Conservation (phyloP, 495 filamentous ascomycete species). For the Talaromyces thailandensis region DNA sequence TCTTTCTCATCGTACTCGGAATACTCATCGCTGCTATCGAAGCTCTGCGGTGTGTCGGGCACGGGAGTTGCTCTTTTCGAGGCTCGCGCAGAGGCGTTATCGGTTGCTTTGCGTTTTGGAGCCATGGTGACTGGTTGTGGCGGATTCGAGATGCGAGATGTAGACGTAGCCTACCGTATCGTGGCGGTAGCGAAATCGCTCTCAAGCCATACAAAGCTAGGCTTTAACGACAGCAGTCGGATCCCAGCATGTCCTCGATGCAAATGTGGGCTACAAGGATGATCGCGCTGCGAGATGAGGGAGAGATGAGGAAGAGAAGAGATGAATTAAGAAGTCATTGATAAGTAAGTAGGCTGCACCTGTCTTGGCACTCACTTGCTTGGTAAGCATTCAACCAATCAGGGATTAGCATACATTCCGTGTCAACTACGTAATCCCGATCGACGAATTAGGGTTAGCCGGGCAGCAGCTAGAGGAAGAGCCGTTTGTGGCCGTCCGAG, state of each 20-base stretch:
- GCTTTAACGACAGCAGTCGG: constrained; percentile 4
- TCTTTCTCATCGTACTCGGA: constrained; percentile 48
- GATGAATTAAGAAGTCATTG: not conserved
- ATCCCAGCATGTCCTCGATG: constrained; percentile 3
- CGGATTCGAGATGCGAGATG: not conserved
- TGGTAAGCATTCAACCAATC: not conserved
- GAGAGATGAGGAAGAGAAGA: not conserved
- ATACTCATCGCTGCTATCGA: constrained; percentile 63
- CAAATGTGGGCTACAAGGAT: not conserved
- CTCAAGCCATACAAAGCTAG: not conserved
- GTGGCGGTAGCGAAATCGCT: not conserved
- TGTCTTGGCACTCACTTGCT: not conserved
- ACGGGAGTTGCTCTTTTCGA: constrained; percentile 63
- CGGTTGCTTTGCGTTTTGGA: constrained; percentile 67
- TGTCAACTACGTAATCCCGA: not conserved
- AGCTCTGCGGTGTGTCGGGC: constrained; percentile 53
- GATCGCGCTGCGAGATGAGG: not conserved
- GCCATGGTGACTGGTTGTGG: constrained; percentile 43
- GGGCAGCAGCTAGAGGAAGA: not conserved
- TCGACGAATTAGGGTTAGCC: not conserved
- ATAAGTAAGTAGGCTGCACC: not conserved
- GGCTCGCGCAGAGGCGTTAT: constrained; percentile 47
- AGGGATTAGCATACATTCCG: not conserved
- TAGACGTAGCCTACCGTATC: not conserved
- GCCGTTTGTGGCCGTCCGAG: not conserved